A percentile compares a stretch with the other conserved stretches of the same genome.
These are phyloP conservation scores for Rhexocercosporidium sp. DNA, from an alignment of 2,329 filamentous ascomycete genomes.

Conservation along the genomic window DNA sequence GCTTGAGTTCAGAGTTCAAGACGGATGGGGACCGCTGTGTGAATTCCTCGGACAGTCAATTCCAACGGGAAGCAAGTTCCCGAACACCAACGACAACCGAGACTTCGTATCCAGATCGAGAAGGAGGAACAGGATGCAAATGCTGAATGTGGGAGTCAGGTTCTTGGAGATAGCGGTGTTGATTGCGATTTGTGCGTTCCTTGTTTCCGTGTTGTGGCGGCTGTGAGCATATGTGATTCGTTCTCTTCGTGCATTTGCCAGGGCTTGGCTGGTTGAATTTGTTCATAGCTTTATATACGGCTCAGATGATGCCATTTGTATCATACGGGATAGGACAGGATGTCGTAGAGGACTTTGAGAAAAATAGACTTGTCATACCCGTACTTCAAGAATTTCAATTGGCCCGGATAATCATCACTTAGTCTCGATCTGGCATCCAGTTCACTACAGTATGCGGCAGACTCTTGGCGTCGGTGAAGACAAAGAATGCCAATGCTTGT, in stretches of 20 bases:
- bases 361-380: background rate
- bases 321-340: background rate
- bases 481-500: background rate
- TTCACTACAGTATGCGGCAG: background rate
- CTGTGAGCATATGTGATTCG: conserved; percentile 7
- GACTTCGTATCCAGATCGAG: conserved; percentile 53
- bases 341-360: background rate
- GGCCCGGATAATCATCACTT: background rate
- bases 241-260: background rate
- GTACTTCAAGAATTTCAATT: background rate
- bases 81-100: conserved; percentile 53
- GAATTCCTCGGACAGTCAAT: conserved; percentile 46
- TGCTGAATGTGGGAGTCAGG: conserved; percentile 49
- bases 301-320: background rate
- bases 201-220: conserved; percentile 15
- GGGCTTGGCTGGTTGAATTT: background rate
- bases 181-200: conserved; percentile 14
- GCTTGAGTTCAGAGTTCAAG: conserved; percentile 49
- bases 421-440: background rate
- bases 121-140: conserved; percentile 52
- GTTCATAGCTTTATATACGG: background rate
- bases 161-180: conserved; percentile 15
- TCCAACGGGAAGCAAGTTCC: conserved; percentile 44
- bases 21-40: conserved; percentile 53
- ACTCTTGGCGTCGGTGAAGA: background rate